Evolutionary conservation across 1,284 basidiomycete species (phyloP).

Genomic region (Naganishia liquefaciens): DNA sequence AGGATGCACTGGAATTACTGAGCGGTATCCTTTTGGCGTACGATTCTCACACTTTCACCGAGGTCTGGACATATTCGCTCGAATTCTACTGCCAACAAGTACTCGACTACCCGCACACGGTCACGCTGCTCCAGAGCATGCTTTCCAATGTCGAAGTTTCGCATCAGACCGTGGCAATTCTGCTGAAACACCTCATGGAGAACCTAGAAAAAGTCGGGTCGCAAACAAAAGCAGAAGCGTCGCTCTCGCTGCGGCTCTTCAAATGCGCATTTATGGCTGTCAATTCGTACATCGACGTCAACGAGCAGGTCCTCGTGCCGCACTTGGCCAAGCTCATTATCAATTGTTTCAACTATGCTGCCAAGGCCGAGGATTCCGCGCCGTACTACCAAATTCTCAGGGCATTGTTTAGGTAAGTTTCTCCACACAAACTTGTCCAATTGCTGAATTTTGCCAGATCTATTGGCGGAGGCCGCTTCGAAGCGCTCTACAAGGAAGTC

Average conservation of each 20-base stretch:
- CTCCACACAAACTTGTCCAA: background rate
- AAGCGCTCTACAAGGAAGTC: conserved; percentile 94
- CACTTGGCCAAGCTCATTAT: conserved; percentile 94
- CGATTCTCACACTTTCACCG: conserved; percentile 87
- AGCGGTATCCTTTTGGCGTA: conserved; percentile 75
- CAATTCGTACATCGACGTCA: conserved; percentile 70
- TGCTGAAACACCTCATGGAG: conserved; percentile 83
- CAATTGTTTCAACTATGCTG: conserved; percentile 93
- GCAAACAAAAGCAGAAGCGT: conserved; percentile 73
- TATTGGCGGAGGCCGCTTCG: conserved; percentile 96
- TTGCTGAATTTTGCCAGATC: conserved; percentile 54
- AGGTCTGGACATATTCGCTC: conserved; percentile 90
- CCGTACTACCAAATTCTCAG: conserved; percentile 95
- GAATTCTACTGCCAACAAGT: conserved; percentile 81
- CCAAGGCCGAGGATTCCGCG: conserved; percentile 84
- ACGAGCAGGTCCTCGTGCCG: conserved; percentile 88
- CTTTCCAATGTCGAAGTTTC: conserved; percentile 81
- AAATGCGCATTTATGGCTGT: conserved; percentile 96
- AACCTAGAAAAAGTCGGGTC: conserved; percentile 82
- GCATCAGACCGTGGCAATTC: conserved; percentile 86
- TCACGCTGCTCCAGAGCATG: conserved; percentile 85
- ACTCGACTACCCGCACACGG: conserved; percentile 73
- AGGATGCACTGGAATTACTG: conserved; percentile 85
- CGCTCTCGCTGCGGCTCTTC: conserved; percentile 84
- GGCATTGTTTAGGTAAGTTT: conserved; percentile 78